phyloP scores from a whole-genome alignment of 352 stramenopile species.

The Globisporangium solare region DNA sequence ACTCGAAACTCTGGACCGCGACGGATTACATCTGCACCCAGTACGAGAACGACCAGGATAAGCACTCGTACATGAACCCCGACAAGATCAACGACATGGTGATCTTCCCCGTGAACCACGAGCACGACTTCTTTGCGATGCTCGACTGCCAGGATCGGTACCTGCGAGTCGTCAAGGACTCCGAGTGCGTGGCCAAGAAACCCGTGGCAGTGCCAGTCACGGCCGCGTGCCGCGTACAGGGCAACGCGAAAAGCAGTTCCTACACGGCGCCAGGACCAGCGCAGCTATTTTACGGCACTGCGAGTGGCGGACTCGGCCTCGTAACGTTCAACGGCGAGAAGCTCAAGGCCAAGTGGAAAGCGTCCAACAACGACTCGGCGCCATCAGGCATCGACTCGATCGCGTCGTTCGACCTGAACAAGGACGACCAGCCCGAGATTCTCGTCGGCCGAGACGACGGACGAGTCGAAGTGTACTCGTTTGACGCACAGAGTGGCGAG shows the following conservation, averaged over 20 bases:
- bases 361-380: constrained; percentile 24
- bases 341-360: constrained; percentile 71
- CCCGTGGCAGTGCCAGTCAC: constrained; percentile 47
- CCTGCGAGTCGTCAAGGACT: constrained; percentile 58
- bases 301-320: constrained; percentile 47
- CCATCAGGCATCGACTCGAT: constrained; percentile 72
- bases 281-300: constrained; percentile 70
- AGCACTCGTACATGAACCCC: constrained; percentile 68
- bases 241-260: constrained; percentile 12
- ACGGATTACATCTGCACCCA: constrained; percentile 81
- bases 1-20: constrained; percentile 68
- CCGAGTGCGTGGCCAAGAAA: constrained; percentile 56
- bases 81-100: constrained; percentile 82
- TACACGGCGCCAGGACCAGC: constrained; percentile 16
- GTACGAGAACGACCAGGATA: constrained; percentile 80
- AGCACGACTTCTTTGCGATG: constrained; percentile 57
- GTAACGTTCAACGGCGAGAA: constrained; percentile 71
- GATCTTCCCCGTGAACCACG: constrained; percentile 46
- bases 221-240: constrained; percentile 33
- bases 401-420: constrained; percentile 73
- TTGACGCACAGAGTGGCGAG: constrained; percentile 34
- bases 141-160: constrained; percentile 76
- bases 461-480: constrained; percentile 69
- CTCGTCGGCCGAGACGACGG: constrained; percentile 79
- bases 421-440: constrained; percentile 71